A percentile compares a stretch with the other conserved stretches of the same genome.
These are phyloP conservation scores for Kwoniella mangroviensis DNA, from an alignment of 768 basidiomycete species.

Conservation along the genomic window DNA sequence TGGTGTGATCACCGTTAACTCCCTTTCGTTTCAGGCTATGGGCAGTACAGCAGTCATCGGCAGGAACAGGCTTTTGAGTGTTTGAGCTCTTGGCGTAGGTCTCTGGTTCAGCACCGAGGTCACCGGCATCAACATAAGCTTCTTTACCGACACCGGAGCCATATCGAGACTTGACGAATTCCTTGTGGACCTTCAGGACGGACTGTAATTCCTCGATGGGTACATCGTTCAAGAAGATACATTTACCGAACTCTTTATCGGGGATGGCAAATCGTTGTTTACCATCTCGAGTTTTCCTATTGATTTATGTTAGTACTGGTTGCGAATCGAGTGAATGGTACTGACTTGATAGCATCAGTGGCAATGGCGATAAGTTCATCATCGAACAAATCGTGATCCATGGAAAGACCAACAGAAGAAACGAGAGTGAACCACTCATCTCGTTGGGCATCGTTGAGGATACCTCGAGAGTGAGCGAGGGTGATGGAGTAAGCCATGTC, in stretches of 20 bases:
- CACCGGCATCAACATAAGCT: conserved; percentile 58
- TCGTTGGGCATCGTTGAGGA: conserved; percentile 56
- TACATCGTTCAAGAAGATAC: conserved; percentile 59
- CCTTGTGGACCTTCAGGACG: conserved; percentile 56
- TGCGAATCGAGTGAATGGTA: not conserved
- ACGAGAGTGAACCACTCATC: conserved; percentile 57
- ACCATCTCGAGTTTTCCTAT: conserved; percentile 52
- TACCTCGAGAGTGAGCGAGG: conserved; percentile 55
- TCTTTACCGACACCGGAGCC: conserved; percentile 55
- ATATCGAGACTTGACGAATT: conserved; percentile 50
- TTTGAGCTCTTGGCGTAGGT: conserved; percentile 38
- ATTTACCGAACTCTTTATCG: conserved; percentile 56
- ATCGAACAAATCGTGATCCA: conserved; percentile 57
- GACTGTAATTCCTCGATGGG: conserved; percentile 53
- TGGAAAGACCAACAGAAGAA: conserved; percentile 54
- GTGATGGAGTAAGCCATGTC: conserved; percentile 60
- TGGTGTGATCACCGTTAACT: conserved; percentile 36
- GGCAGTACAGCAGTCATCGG: conserved; percentile 36
- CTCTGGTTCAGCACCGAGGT: conserved; percentile 56
- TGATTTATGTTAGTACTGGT: not conserved
- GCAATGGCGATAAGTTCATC: conserved; percentile 54
- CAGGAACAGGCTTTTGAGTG: conserved; percentile 5
- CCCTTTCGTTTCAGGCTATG: conserved; percentile 45
- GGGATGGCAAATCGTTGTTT: conserved; percentile 58
- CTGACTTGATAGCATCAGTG: conserved; percentile 57